These are phyloP conservation scores for Gypsophila paniculata DNA, from an alignment of 179 eudicot species.

Conservation along the genomic window DNA sequence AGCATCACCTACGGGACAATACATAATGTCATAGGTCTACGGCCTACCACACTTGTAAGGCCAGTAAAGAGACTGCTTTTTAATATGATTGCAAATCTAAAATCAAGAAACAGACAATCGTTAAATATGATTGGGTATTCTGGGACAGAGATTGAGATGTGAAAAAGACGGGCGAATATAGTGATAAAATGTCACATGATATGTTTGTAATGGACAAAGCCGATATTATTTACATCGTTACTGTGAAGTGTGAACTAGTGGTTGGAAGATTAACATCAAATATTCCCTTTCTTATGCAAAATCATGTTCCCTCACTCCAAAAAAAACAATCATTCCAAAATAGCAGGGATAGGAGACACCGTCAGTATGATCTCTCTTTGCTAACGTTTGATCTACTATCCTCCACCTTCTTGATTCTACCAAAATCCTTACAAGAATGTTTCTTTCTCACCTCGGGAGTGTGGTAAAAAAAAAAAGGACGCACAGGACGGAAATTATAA, in stretches of 20 bases:
- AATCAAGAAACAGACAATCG: background rate
- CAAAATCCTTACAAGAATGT: background rate
- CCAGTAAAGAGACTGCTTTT: background rate
- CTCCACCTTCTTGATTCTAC: background rate
- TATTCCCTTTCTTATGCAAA: background rate
- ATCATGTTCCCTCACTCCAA: background rate
- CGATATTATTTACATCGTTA: background rate
- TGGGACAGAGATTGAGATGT: background rate
- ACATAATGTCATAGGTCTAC: background rate
- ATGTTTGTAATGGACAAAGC: background rate
- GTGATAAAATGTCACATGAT: background rate
- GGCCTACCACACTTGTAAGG: background rate
- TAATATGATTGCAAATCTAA: background rate
- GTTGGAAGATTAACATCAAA: background rate
- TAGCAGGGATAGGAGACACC: background rate
- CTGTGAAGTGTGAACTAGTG: too few relatives aligned
- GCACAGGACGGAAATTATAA: too few relatives aligned
- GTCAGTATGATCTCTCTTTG: background rate
- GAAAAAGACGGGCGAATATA: background rate
- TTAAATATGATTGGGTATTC: background rate
- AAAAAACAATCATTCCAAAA: background rate
- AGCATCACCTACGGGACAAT: conserved; percentile 12
- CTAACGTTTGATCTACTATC: background rate
- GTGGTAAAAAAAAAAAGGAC: background rate
- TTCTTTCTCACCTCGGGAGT: background rate